Percentiles rank a stretch among this genome's conserved stretches.
Conservation (phyloP, 208 protist genomes). For the Acanthamoeba castellanii region DNA sequence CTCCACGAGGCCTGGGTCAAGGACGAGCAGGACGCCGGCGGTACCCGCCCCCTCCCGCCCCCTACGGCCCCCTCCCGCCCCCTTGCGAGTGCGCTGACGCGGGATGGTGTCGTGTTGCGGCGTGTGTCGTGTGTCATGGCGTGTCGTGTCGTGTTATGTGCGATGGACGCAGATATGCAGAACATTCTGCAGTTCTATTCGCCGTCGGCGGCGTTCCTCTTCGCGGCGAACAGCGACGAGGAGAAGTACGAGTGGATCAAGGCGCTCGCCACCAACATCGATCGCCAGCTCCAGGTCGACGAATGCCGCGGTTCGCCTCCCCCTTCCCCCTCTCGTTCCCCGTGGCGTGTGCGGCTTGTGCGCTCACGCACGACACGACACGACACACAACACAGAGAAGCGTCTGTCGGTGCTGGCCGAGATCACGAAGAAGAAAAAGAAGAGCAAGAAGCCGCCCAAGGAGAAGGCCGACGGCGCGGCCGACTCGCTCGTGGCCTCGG, state of each 20-base stretch:
- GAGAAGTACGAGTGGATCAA: conserved; percentile 73
- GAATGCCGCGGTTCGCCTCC: not conserved
- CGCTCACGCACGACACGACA: not conserved
- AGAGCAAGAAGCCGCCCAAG: not conserved
- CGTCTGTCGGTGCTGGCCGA: not conserved
- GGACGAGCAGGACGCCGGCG: conserved; percentile 40
- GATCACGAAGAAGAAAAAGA: conserved; percentile 63
- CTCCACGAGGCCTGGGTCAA: conserved; percentile 62
- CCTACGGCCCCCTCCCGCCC: not conserved
- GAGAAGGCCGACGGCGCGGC: not conserved
- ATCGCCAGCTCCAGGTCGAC: conserved; percentile 37
- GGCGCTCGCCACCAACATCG: conserved; percentile 55
- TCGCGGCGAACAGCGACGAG: conserved; percentile 51
- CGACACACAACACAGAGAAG: conserved; percentile 17
- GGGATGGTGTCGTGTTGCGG: no score
- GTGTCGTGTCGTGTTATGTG: no score
- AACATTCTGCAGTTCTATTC: conserved; percentile 66
- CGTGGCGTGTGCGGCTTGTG: not conserved
- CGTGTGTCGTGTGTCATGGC: not conserved
- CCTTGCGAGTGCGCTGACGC: no score
- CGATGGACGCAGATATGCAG: not conserved
- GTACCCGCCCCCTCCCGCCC: not conserved
- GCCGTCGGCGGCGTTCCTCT: conserved; percentile 58
- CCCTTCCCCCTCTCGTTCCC: not conserved
- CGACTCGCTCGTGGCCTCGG: not conserved